Evolutionary conservation across 2,329 filamentous ascomycete species (phyloP).

Genomic region (Trematosphaeria pertusa): DNA sequence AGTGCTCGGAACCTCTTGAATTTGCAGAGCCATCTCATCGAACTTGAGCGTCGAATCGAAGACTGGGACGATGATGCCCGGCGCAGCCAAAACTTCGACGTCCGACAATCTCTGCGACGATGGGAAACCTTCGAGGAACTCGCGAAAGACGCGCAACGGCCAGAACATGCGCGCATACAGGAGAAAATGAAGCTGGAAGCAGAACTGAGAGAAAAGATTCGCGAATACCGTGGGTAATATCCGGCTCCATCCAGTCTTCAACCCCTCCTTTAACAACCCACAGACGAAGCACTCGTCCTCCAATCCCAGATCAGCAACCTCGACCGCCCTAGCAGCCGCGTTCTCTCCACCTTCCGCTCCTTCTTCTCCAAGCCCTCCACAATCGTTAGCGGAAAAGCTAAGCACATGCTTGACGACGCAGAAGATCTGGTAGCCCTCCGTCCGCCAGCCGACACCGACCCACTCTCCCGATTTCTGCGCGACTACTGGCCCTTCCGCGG

Average conservation of each 20-base stretch:
- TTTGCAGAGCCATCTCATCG: constrained; percentile 5
- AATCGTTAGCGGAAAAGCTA: constrained; percentile 3
- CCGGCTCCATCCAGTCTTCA: background rate
- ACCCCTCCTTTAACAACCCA: background rate
- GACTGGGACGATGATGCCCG: background rate
- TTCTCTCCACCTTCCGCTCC: background rate
- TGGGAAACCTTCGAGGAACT: background rate
- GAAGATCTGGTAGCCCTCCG: constrained; percentile 6
- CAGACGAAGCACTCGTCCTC: constrained; percentile 3
- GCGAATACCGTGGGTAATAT: background rate
- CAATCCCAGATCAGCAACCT: constrained; percentile 1
- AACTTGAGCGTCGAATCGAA: constrained; percentile 1
- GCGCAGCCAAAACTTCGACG: background rate
- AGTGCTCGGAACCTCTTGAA: constrained; percentile 20
- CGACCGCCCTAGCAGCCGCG: background rate
- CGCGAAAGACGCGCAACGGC: background rate
- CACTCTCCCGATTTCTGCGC: constrained; percentile 7
- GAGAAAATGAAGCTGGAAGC: background rate
- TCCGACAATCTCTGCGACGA: background rate
- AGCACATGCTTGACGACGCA: constrained; percentile 2
- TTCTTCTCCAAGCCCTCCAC: background rate
- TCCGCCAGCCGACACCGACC: constrained; percentile 3
- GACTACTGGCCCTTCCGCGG: constrained; percentile 1
- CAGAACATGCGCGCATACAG: background rate
- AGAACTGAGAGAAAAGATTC: background rate